These are phyloP conservation scores for Venturia nashicola DNA, from an alignment of 2,329 filamentous ascomycete species.

Conservation along the genomic window DNA sequence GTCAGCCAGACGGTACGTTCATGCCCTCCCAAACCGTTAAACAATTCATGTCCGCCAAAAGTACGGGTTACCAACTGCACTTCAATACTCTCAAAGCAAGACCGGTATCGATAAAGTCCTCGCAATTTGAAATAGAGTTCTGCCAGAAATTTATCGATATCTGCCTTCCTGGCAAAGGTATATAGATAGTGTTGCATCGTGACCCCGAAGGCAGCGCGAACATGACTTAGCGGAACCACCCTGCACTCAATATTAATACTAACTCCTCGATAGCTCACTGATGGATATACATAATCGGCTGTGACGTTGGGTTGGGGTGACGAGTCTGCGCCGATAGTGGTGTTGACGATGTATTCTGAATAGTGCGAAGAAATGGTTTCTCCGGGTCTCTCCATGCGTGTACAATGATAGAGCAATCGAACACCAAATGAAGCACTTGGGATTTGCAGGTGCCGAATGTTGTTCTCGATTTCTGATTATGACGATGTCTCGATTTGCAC, in stretches of 20 bases:
- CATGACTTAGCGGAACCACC: neutral
- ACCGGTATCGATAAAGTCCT: too few species aligned
- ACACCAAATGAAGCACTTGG: neutral
- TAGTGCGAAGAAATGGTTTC: neutral
- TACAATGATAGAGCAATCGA: conserved; percentile 1
- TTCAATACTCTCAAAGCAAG: too few species aligned
- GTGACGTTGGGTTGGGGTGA: neutral
- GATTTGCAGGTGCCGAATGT: neutral
- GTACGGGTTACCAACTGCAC: too few species aligned
- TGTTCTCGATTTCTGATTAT: neutral
- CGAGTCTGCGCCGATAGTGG: neutral
- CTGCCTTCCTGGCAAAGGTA: too few species aligned
- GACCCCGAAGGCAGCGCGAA: too few species aligned
- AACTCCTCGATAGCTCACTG: conserved; percentile 2
- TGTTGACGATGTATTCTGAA: neutral
- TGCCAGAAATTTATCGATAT: too few species aligned
- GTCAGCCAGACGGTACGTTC: conserved; percentile 77
- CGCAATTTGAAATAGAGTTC: too few species aligned
- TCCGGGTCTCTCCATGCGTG: neutral
- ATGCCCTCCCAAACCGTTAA: neutral
- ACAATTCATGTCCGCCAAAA: too few species aligned
- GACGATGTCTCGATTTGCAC: neutral
- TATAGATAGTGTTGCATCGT: too few species aligned
- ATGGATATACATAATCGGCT: neutral
- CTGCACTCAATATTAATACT: neutral